Evolutionary conservation across 202 grass and related monocot genomes (phyloP).

Genomic region (Schoenoplectus tabernaemontani): DNA sequence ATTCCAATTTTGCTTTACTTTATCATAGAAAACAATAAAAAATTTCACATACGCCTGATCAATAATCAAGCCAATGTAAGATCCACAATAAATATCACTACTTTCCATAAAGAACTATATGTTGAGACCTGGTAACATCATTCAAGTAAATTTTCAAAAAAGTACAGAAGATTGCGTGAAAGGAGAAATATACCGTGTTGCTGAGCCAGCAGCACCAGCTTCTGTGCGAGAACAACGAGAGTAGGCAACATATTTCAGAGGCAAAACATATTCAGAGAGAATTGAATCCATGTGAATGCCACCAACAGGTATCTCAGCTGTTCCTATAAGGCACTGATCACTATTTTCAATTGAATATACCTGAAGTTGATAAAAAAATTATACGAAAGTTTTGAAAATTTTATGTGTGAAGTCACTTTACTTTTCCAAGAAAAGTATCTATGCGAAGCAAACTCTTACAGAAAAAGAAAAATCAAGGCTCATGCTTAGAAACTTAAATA

Average conservation of each 20-base stretch:
- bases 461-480: not conserved
- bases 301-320: slow-evolving; percentile 94
- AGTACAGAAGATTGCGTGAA: too few species aligned
- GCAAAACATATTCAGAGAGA: slow-evolving; percentile 53
- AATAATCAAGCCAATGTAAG: not conserved
- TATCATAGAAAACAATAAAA: not conserved
- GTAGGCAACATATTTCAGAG: slow-evolving; percentile 90
- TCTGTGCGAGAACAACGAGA: slow-evolving; percentile 96
- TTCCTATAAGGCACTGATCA: slow-evolving; percentile 96
- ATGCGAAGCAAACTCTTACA: not conserved
- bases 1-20: not conserved
- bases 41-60: not conserved
- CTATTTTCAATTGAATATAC: slow-evolving; percentile 82
- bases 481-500: not conserved
- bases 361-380: slow-evolving; percentile 22
- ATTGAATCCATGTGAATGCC: slow-evolving; percentile 98
- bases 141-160: too few species aligned
- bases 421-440: slow-evolving; percentile 1
- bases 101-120: not conserved
- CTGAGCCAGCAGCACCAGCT: slow-evolving; percentile 82
- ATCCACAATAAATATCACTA: not conserved
- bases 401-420: too few species aligned
- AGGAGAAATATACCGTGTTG: slow-evolving; percentile 40
- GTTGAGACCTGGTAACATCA: not conserved
- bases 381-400: too few species aligned